Percentiles rank a stretch among this genome's conserved stretches.
Conservation (phyloP, 2,329 filamentous ascomycete species). For the Sodiomyces alkalinus region DNA sequence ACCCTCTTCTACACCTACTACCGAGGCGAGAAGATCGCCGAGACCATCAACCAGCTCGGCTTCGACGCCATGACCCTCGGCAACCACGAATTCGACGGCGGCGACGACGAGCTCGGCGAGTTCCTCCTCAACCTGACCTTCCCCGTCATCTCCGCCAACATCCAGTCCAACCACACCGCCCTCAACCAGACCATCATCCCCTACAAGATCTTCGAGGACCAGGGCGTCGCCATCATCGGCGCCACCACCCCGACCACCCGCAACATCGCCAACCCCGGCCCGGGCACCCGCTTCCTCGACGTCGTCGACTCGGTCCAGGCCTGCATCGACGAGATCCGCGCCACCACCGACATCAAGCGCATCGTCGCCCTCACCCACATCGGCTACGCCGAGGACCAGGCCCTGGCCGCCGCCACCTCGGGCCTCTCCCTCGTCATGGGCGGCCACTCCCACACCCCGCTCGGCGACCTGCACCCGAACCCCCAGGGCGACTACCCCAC, state of each 20-base stretch:
- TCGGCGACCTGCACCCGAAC: slow-evolving; percentile 40
- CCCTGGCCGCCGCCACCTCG: slow-evolving; percentile 41
- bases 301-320: slow-evolving; percentile 42
- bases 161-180: slow-evolving; percentile 41
- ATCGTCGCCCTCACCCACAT: slow-evolving; percentile 54
- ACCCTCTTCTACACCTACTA: slow-evolving; percentile 55
- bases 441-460: slow-evolving; percentile 43
- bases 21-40: slow-evolving; percentile 51
- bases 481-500: slow-evolving; percentile 49
- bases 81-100: slow-evolving; percentile 53
- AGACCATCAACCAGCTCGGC: slow-evolving; percentile 48
- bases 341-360: slow-evolving; percentile 45
- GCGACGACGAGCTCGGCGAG: slow-evolving; percentile 44
- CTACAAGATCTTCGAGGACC: slow-evolving; percentile 47
- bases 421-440: slow-evolving; percentile 56
- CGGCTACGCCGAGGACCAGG: slow-evolving; percentile 48
- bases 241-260: slow-evolving; percentile 46
- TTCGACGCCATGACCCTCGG: slow-evolving; percentile 55
- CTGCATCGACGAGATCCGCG: slow-evolving; percentile 44
- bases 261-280: slow-evolving; percentile 41
- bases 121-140: slow-evolving; percentile 51
- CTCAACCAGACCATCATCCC: slow-evolving; percentile 50
- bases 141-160: slow-evolving; percentile 47
- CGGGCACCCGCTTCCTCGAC: slow-evolving; percentile 42
- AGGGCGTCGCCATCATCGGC: slow-evolving; percentile 47